phyloP scores from a whole-genome alignment of 1,284 basidiomycete species.

The Phlebopus sp. region DNA sequence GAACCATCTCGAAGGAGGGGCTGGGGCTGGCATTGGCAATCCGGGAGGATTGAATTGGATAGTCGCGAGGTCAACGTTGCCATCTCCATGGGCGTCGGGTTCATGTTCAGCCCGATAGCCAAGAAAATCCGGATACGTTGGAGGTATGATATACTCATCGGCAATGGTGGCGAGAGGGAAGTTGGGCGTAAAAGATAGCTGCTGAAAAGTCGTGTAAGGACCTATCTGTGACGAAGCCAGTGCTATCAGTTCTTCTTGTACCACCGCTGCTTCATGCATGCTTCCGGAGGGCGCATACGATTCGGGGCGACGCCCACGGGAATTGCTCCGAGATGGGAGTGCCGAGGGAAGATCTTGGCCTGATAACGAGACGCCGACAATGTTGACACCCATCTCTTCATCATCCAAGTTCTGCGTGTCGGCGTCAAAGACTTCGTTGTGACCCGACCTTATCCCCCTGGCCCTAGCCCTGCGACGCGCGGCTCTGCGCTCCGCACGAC shows the following conservation, averaged over 20 bases:
- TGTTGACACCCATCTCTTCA: conserved; percentile 59
- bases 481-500: conserved; percentile 78
- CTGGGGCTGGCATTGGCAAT: conserved; percentile 63
- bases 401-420: conserved; percentile 46
- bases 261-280: conserved; percentile 28
- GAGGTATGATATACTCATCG: conserved; percentile 85
- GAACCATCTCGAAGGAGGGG: conserved; percentile 69
- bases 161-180: conserved; percentile 84
- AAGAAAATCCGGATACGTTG: conserved; percentile 77
- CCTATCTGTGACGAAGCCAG: conserved; percentile 68
- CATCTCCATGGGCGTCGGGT: conserved; percentile 44
- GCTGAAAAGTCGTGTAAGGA: conserved; percentile 86
- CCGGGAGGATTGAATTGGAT: conserved; percentile 76
- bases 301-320: conserved; percentile 26
- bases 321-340: conserved; percentile 24
- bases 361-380: conserved; percentile 56
- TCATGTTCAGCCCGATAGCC: conserved; percentile 64
- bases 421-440: conserved; percentile 40
- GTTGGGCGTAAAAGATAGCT: conserved; percentile 75
- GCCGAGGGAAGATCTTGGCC: conserved; percentile 24
- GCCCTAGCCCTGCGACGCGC: conserved; percentile 73
- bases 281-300: conserved; percentile 20
- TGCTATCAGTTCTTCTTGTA: conserved; percentile 67
- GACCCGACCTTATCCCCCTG: conserved; percentile 58
- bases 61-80: conserved; percentile 48